These are phyloP conservation scores for Astraeus odoratus DNA, from an alignment of 768 basidiomycete genomes.

Conservation along the genomic window DNA sequence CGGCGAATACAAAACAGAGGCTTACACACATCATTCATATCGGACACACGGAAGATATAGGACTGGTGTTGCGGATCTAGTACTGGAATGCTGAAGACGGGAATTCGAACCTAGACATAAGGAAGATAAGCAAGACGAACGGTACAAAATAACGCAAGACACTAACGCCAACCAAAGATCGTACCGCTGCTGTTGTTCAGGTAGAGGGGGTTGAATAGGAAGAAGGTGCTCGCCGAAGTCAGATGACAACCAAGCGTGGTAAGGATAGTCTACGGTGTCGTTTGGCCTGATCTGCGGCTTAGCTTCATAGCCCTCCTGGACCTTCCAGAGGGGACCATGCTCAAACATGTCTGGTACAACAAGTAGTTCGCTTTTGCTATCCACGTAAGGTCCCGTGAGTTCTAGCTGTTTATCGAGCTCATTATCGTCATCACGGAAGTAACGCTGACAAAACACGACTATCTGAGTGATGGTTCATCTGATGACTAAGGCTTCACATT, in stretches of 20 bases:
- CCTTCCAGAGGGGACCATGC: conserved; percentile 18
- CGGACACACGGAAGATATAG: too few species aligned
- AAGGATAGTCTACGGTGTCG: conserved; percentile 17
- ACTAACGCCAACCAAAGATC: conserved; percentile 11
- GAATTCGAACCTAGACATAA: too few species aligned
- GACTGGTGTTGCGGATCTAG: too few species aligned
- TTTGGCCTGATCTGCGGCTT: conserved; percentile 12
- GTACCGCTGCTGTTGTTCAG: conserved; percentile 6
- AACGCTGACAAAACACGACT: conserved; percentile 7
- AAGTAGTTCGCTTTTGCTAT: conserved; percentile 6
- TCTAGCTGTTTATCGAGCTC: conserved; percentile 7
- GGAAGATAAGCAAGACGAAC: too few species aligned
- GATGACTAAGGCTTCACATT: too few species aligned
- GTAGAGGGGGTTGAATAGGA: conserved; percentile 10
- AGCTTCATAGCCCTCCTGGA: conserved; percentile 2
- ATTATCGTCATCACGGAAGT: conserved; percentile 2
- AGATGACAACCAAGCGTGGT: conserved; percentile 17
- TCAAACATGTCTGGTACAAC: conserved; percentile 13
- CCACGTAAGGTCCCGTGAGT: conserved; percentile 9
- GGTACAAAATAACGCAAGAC: too few species aligned
- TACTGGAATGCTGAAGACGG: too few species aligned
- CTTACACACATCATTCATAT: too few species aligned
- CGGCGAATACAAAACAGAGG: too few species aligned
- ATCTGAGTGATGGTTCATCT: too few species aligned
- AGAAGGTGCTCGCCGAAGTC: conserved; percentile 7